Evolutionary conservation across 441 rosid genomes (phyloP).

Genomic region (Kokia cookei): DNA sequence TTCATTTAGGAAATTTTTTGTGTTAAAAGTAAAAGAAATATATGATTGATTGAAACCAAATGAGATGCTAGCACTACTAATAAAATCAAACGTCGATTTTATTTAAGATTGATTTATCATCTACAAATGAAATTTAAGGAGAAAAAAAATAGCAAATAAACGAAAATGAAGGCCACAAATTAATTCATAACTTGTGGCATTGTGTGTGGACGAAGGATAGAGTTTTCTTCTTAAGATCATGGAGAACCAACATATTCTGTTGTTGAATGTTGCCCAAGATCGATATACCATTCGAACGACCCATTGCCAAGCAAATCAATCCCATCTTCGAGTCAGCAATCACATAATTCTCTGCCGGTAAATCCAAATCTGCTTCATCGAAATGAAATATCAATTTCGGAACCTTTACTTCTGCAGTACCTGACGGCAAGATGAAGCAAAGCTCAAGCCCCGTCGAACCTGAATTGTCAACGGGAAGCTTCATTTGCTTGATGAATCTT

Average conservation of each 20-base stretch:
- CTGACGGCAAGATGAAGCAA: constrained; percentile 62
- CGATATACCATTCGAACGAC: constrained; percentile 70
- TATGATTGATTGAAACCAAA: too few species aligned
- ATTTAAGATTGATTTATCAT: neutral
- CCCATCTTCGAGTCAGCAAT: constrained; percentile 55
- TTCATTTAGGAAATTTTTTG: too few species aligned
- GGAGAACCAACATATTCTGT: constrained; percentile 65
- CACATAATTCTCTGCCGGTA: constrained; percentile 82
- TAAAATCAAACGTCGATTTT: neutral
- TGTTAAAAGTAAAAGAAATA: too few species aligned
- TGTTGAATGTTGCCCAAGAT: constrained; percentile 91
- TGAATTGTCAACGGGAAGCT: constrained; percentile 44
- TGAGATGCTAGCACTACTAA: neutral
- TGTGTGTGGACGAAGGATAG: constrained; percentile 62
- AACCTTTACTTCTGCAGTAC: constrained; percentile 30
- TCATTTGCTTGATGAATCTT: constrained; percentile 39
- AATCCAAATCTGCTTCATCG: constrained; percentile 65
- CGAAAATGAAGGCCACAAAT: neutral
- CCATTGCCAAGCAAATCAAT: constrained; percentile 81
- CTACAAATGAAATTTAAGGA: neutral
- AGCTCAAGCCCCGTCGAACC: constrained; percentile 69
- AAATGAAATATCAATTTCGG: constrained; percentile 77
- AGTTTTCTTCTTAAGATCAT: constrained; percentile 66
- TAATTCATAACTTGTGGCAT: constrained; percentile 43
- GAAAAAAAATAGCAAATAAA: neutral